Evolutionary conservation across 2,329 filamentous ascomycete genomes (phyloP), one percentile per base, ranked within the genome.

Genomic region (Claviceps sorghi): DNA sequence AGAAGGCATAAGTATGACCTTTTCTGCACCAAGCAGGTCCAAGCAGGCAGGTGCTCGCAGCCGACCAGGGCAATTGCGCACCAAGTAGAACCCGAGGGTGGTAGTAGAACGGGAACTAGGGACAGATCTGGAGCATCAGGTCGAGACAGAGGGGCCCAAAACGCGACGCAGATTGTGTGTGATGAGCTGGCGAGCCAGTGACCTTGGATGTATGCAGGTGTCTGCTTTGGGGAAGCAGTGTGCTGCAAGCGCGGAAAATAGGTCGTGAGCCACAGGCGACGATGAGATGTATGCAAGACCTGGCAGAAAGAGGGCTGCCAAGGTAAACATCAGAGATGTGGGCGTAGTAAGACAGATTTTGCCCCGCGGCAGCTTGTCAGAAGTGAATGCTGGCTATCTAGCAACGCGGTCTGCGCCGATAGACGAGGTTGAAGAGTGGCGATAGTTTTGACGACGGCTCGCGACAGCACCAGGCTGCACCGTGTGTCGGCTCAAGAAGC

Each of bases 131-230:
- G 47, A 46, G 41, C 26, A 52, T 56, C 52, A 46, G 51, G 48
- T 52, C 55, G 51, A 54, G 49, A 50, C 32, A 53, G 26, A 51
- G 44, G 48, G 44, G 44, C 41, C 45, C 40, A 50, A 42, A 44
- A 43, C 17, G 19, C 50, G 30, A 43, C 34, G 50, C 40, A 42
- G 34, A 49, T 26, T 47, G 54, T 38, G 52, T 48, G 50, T 48
- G 52, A 48, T 52, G 53, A 51, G 53, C 53, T 56, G 55, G 56
- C 56, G 52, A 51, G 19, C 44, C 44, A 49, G 53, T 44, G 40
- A 26, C 52, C 22, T 30, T 52, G 48, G 45, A 45, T 40, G 30
- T 48, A 55, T 53, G 54, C 54, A 52, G 46, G 41, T 52, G 51
- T 49, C 54, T 53, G 51, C 40, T 49, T 53, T 53, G 45, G 51